These are phyloP conservation scores for Secale cereale DNA, from an alignment of 176 grass and related monocot genomes.

Conservation along the genomic window DNA sequence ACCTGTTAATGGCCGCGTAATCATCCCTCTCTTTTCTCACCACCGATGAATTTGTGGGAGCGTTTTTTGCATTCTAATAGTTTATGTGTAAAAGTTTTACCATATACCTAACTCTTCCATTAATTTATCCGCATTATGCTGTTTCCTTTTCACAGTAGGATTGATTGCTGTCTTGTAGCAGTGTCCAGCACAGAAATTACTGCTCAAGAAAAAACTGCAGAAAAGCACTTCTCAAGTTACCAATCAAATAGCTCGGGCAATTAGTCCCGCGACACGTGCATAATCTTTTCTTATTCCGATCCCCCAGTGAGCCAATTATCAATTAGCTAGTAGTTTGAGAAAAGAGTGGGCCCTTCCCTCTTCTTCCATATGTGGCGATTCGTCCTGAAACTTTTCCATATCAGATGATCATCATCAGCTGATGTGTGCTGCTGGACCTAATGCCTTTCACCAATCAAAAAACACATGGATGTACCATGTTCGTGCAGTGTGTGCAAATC, in stretches of 20 bases:
- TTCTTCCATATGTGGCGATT: constrained; percentile 3
- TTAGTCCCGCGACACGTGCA: background rate
- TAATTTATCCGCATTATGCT: background rate
- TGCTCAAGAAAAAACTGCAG: background rate
- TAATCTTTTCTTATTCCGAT: background rate
- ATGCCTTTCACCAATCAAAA: background rate
- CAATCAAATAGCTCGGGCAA: background rate
- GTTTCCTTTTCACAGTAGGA: background rate
- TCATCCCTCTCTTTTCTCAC: constrained; percentile 21
- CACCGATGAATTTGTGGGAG: background rate
- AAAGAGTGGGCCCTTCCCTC: background rate
- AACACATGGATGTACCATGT: background rate
- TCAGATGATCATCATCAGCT: background rate
- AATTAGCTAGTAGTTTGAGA: background rate
- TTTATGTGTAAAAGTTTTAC: background rate
- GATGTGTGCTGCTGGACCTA: constrained; percentile 12
- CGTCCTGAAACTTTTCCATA: background rate
- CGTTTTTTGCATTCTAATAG: background rate
- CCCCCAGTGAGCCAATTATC: background rate
- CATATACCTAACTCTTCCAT: background rate
- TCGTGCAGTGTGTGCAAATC: background rate
- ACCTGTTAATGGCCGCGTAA: constrained; percentile 25
- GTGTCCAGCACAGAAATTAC: background rate
- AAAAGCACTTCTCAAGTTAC: background rate
- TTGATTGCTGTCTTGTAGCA: background rate